These are phyloP conservation scores for Cyclotella distinguenda DNA, from an alignment of 108 stramenopile genomes.

Conservation along the genomic window DNA sequence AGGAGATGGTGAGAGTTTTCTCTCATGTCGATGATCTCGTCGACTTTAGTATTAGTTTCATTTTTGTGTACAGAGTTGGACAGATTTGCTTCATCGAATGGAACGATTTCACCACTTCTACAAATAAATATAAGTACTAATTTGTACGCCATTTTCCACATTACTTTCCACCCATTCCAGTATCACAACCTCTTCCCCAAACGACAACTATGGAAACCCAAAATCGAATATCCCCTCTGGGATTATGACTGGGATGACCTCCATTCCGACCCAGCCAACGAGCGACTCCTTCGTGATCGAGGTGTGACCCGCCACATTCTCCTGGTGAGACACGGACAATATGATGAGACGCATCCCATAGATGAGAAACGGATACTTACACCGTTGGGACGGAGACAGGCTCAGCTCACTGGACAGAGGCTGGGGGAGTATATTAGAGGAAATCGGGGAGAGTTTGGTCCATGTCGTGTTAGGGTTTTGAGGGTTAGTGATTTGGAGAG, in stretches of 20 bases:
- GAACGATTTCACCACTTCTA: too few species aligned
- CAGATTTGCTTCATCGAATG: neutral
- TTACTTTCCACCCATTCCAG: neutral
- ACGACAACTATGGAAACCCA: slow-evolving; percentile 76
- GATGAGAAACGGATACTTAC: slow-evolving; percentile 84
- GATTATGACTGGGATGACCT: slow-evolving; percentile 80
- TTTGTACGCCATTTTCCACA: neutral
- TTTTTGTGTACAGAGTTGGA: too few species aligned
- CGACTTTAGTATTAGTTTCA: too few species aligned
- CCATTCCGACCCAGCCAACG: slow-evolving; percentile 30
- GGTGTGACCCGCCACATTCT: slow-evolving; percentile 88
- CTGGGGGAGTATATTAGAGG: slow-evolving; percentile 64
- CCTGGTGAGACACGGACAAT: slow-evolving; percentile 89
- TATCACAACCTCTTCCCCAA: slow-evolving; percentile 74
- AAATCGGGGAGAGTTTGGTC: slow-evolving; percentile 62
- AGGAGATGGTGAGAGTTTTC: neutral
- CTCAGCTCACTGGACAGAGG: slow-evolving; percentile 76
- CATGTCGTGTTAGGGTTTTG: slow-evolving; percentile 72
- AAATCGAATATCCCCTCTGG: slow-evolving; percentile 80
- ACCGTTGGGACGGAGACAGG: slow-evolving; percentile 83
- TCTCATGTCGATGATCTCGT: neutral
- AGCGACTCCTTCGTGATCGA: slow-evolving; percentile 56
- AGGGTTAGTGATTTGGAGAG: slow-evolving; percentile 80
- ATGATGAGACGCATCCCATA: slow-evolving; percentile 76
- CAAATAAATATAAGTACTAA: neutral